Evolutionary conservation across 2,329 filamentous ascomycete genomes (phyloP).

Genomic region (Furcasterigmium furcatum): DNA sequence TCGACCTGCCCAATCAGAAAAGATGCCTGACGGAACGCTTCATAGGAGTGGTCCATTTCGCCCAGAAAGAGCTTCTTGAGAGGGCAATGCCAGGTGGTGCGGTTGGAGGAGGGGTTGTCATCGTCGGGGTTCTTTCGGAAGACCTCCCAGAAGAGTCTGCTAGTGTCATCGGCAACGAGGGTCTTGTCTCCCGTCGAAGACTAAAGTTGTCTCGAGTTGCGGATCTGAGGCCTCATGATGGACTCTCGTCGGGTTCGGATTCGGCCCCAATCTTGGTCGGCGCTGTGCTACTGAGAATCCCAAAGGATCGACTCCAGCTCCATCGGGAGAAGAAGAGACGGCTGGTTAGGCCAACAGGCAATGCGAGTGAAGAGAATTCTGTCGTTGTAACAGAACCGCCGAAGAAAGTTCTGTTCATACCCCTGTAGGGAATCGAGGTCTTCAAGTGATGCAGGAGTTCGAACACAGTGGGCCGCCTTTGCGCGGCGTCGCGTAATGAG

Average conservation of each 20-base stretch:
- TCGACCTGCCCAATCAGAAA: conserved; percentile 48
- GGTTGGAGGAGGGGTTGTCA: too few species aligned
- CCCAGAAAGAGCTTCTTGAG: conserved; percentile 44
- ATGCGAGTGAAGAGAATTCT: conserved; percentile 42
- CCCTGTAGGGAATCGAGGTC: too few species aligned
- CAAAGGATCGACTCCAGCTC: too few species aligned
- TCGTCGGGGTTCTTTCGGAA: too few species aligned
- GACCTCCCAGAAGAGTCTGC: conserved; percentile 44
- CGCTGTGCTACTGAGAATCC: too few species aligned
- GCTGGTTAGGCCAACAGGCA: not conserved
- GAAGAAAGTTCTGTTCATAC: too few species aligned
- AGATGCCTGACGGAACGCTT: conserved; percentile 50
- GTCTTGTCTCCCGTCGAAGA: conserved; percentile 60
- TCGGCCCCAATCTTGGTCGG: too few species aligned
- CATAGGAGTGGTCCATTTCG: conserved; percentile 45
- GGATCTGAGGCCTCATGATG: not conserved
- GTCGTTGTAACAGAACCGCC: conserved; percentile 42
- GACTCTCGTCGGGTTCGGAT: too few species aligned
- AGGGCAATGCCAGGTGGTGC: too few species aligned
- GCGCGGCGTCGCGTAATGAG: too few species aligned
- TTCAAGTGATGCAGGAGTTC: too few species aligned
- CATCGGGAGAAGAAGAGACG: not conserved
- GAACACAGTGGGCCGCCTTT: too few species aligned
- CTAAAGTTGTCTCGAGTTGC: conserved; percentile 42
- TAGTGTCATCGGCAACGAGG: conserved; percentile 45